These are phyloP conservation scores for Coffea eugenioides DNA, from an alignment of 257 asterid genomes.

Conservation along the genomic window DNA sequence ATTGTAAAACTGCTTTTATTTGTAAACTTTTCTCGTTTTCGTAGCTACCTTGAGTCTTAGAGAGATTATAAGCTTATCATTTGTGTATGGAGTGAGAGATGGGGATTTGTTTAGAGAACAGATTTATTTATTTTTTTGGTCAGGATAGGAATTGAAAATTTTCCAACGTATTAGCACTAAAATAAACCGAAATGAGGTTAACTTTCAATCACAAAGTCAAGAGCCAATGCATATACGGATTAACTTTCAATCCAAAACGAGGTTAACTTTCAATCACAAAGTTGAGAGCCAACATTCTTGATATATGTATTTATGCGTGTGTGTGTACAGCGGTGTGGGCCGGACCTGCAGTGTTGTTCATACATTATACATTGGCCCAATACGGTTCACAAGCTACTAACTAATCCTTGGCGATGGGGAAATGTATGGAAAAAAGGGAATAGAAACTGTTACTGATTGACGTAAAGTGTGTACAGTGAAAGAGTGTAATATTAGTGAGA, in stretches of 20 bases:
- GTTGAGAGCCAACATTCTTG: not conserved
- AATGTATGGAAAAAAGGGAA: no score
- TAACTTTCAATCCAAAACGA: no score
- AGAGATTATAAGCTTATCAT: not conserved
- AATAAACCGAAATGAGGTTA: not conserved
- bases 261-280: not conserved
- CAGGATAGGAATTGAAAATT: not conserved
- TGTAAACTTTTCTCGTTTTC: constrained; percentile 20
- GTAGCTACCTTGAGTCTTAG: constrained; percentile 25
- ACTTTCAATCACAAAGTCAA: not conserved
- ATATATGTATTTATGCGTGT: not conserved
- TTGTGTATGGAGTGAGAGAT: not conserved
- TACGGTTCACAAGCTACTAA: no score
- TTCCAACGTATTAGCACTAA: not conserved
- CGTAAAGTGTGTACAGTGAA: no score
- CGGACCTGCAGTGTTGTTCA: no score
- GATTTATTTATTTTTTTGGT: no score
- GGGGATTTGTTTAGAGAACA: not conserved
- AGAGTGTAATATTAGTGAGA: no score
- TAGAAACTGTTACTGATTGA: no score
- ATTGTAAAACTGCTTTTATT: constrained; percentile 17
- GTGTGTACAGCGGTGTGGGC: no score
- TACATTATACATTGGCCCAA: no score
- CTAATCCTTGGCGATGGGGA: no score
- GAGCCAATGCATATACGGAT: not conserved